These are phyloP conservation scores for Fusarium tuaranense DNA, from an alignment of 2,329 filamentous ascomycete genomes.

Conservation along the genomic window DNA sequence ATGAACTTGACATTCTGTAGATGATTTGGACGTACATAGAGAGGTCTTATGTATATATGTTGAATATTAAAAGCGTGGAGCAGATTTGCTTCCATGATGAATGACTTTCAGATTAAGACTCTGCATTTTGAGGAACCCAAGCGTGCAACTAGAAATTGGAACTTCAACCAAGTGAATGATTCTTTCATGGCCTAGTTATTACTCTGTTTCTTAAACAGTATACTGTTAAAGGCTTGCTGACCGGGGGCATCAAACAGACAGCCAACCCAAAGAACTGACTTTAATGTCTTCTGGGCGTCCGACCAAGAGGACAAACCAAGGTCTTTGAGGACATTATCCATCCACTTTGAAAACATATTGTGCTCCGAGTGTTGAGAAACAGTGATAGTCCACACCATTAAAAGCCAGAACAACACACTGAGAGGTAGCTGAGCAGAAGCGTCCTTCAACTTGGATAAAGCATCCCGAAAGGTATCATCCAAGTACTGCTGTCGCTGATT, in stretches of 20 bases:
- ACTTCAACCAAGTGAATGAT: background rate
- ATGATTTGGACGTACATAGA: background rate
- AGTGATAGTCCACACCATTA: constrained; percentile 10
- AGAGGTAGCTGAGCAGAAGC: background rate
- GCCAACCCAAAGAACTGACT: constrained; percentile 33
- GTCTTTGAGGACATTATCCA: background rate
- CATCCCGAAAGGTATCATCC: background rate
- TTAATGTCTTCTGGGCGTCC: constrained; percentile 3
- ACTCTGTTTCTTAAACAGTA: background rate
- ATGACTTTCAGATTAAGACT: background rate
- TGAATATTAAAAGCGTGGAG: background rate
- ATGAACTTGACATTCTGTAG: background rate
- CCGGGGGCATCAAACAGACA: constrained; percentile 10
- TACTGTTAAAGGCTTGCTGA: background rate
- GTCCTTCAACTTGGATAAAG: background rate
- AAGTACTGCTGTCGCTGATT: constrained; percentile 23
- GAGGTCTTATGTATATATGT: background rate
- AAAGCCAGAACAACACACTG: constrained; percentile 21
- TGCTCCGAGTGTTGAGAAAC: rapidly evolving
- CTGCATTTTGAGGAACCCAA: too few species aligned
- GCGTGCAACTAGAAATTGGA: background rate
- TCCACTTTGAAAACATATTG: background rate
- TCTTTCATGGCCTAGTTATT: background rate
- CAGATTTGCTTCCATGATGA: background rate
- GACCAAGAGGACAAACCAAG: constrained; percentile 15